Evolutionary conservation across 495 filamentous ascomycete genomes (phyloP), one percentile per base, ranked within the genome.

Genomic region (Talaromyces stipitatus): DNA sequence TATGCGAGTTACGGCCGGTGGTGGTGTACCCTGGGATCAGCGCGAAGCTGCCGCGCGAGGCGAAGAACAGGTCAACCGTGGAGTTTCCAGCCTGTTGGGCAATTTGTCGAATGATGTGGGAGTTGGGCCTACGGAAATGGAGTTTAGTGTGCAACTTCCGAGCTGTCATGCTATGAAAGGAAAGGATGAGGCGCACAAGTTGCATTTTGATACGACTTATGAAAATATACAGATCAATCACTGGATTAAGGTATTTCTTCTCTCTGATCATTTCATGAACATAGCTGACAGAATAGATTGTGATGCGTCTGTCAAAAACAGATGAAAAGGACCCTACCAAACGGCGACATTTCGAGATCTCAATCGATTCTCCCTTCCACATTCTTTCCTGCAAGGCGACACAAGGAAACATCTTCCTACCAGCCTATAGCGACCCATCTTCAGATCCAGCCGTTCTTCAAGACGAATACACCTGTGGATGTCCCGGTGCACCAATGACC

Each of bases 361-460:
- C 94, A 57, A 98, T 98, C 61, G 94, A 98, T 72, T 96, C 91
- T 12, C 94, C 94, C 8, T 95, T 97, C 67, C 92, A 96, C 60
- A 88, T 97, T 33, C 88, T 98, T 22, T 92, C 91, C 59, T 98
- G 94, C 72, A 90, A 85, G 50, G 94, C 95, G 8, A 94, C 91
- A 1, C 87, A 91, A 66, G 89, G 90, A 22, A 97, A 97, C 70
- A 94, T 89, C 18, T 82, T 85, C 26, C 82, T 98, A 12, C 94
- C 94, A 1, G 88, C 88, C 18, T 98, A 98, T 63, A 84, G 82
- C 23, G 80, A 81, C 16, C 80, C 83, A 7, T 77, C 85, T 24
- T 73, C 77, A 3, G 73, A 78, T 1, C 69, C 75, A 1, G 65
- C 64, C 0, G 62, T 73, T 1, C 71, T 71, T 46, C 75, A 72